Conservation (phyloP, 1,284 basidiomycete genomes). For the Erythrobasidium hasegawianum region DNA sequence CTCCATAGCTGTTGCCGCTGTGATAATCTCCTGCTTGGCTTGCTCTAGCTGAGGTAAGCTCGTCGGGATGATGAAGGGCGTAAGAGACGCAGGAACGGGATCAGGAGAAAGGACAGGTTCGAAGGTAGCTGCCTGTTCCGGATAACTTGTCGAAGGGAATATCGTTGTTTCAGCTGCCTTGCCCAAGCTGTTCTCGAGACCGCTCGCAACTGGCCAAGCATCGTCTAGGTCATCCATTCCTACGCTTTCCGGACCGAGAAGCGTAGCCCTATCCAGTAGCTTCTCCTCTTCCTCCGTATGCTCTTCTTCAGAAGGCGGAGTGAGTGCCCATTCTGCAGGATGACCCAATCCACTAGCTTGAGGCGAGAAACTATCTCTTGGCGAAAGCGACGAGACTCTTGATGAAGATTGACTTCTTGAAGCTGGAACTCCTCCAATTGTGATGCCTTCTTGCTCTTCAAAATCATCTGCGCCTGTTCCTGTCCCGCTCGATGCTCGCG, state of each 20-base stretch:
- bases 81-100: slow-evolving; percentile 14
- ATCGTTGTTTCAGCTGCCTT: not conserved
- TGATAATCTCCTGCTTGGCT: not conserved
- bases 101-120: slow-evolving; percentile 23
- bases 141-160: not conserved
- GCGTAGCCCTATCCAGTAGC: slow-evolving; percentile 26
- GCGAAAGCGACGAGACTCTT: slow-evolving; percentile 25
- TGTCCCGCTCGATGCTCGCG: no score
- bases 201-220: slow-evolving; percentile 26
- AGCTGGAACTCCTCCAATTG: no score
- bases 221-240: slow-evolving; percentile 33
- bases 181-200: not conserved
- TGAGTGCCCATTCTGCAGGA: slow-evolving; percentile 30
- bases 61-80: not conserved
- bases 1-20: not conserved
- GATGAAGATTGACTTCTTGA: slow-evolving; percentile 22
- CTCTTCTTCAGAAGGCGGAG: slow-evolving; percentile 30
- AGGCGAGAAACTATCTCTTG: slow-evolving; percentile 32
- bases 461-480: no score
- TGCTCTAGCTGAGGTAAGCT: not conserved
- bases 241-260: slow-evolving; percentile 28
- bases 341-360: slow-evolving; percentile 5
- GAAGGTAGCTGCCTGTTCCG: slow-evolving; percentile 22
- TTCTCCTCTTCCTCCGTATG: slow-evolving; percentile 32
- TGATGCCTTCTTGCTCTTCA: not conserved